Evolutionary conservation across 2,329 filamentous ascomycete species (phyloP).

Genomic region (Colletotrichum sp.): DNA sequence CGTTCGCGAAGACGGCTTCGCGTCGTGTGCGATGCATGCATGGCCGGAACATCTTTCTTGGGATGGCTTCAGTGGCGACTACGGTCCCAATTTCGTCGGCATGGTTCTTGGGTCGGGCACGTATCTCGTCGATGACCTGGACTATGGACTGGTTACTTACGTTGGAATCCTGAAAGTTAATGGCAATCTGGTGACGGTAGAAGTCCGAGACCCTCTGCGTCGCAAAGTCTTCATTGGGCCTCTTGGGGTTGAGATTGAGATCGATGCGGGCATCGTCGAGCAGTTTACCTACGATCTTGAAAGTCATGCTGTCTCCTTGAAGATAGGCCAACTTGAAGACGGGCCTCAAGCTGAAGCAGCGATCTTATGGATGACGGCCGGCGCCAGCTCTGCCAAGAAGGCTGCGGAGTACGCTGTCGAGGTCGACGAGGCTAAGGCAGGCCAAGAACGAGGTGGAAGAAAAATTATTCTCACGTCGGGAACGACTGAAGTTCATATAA

Average conservation of each 20-base stretch:
- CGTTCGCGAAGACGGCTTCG: constrained; percentile 60
- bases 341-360: neutral
- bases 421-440: neutral
- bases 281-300: constrained; percentile 34
- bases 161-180: constrained; percentile 43
- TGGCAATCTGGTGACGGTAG: constrained; percentile 33
- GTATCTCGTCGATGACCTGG: constrained; percentile 50
- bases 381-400: neutral
- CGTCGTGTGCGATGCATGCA: constrained; percentile 59
- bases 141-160: constrained; percentile 50
- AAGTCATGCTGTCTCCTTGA: accelerated
- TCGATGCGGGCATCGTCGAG: constrained; percentile 44
- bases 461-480: neutral
- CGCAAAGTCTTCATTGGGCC: constrained; percentile 52
- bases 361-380: neutral
- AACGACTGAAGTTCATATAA: neutral
- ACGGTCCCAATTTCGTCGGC: constrained; percentile 59
- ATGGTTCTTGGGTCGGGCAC: constrained; percentile 53
- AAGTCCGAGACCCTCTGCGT: constrained; percentile 48
- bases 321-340: accelerated
- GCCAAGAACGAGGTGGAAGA: neutral
- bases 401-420: neutral
- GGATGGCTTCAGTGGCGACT: constrained; percentile 63
- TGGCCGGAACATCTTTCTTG: constrained; percentile 60
- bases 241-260: constrained; percentile 40